Conservation (phyloP, 1,284 basidiomycete species). For the Tremellales sp. region DNA sequence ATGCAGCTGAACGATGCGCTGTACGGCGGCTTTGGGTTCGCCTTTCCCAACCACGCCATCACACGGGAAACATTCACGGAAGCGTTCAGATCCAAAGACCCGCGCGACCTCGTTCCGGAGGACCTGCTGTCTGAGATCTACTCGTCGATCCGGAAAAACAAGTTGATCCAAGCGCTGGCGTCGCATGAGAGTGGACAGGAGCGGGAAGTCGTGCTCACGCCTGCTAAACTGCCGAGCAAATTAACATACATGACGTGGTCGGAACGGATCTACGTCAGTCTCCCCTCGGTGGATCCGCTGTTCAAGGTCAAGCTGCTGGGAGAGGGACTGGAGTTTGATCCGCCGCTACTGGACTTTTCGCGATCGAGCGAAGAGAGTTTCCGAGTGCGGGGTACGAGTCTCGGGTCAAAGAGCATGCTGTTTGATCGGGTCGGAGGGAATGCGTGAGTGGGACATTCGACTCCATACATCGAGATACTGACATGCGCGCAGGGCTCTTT, state of each 20-base stretch:
- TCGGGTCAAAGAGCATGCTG: constrained; percentile 76
- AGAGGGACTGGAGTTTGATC: constrained; percentile 80
- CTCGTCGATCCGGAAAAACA: constrained; percentile 65
- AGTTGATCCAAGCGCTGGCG: constrained; percentile 66
- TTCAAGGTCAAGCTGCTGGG: constrained; percentile 77
- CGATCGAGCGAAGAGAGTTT: constrained; percentile 76
- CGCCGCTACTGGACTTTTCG: constrained; percentile 70
- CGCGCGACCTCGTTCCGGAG: constrained; percentile 63
- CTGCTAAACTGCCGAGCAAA: constrained; percentile 62
- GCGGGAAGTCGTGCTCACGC: constrained; percentile 60
- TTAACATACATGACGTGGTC: constrained; percentile 81
- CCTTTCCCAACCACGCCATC: constrained; percentile 62
- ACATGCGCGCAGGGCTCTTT: constrained; percentile 53
- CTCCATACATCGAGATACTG: background rate
- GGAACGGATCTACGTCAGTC: constrained; percentile 73
- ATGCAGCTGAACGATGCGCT: constrained; percentile 58
- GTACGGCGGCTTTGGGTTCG: constrained; percentile 53
- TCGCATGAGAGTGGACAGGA: constrained; percentile 36
- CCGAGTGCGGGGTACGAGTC: constrained; percentile 71
- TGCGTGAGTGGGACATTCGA: constrained; percentile 52
- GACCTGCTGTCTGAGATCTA: constrained; percentile 72
- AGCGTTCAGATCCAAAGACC: constrained; percentile 71
- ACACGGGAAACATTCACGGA: constrained; percentile 70
- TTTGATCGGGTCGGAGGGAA: constrained; percentile 75
- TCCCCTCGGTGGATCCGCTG: constrained; percentile 72